Evolutionary conservation across 2,329 filamentous ascomycete genomes (phyloP).

Genomic region (Pseudogymnoascus sp.): DNA sequence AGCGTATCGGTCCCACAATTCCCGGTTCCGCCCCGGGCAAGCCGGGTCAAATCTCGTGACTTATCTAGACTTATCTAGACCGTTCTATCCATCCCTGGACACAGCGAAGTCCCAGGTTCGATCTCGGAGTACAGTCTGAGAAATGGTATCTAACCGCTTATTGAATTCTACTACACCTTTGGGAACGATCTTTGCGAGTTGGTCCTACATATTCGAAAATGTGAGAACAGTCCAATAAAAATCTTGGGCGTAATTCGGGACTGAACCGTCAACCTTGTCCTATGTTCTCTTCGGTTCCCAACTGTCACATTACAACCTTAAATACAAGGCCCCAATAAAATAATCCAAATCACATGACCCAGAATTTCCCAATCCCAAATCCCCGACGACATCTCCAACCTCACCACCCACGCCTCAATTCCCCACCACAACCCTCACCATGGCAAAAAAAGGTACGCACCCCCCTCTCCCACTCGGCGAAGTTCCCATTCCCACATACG

Average conservation of each 20-base stretch:
- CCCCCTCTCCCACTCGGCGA: background rate
- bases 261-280: too few relatives aligned
- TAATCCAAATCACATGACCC: background rate
- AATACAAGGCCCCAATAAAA: background rate
- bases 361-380: background rate
- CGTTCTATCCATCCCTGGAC: too few relatives aligned
- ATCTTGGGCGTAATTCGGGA: too few relatives aligned
- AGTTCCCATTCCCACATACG: background rate
- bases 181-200: too few relatives aligned
- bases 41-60: background rate
- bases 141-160: too few relatives aligned
- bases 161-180: too few relatives aligned
- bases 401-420: background rate
- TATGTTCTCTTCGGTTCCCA: too few relatives aligned
- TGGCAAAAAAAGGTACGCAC: constrained; percentile 38
- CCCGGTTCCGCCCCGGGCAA: constrained; percentile 21
- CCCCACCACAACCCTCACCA: constrained; percentile 20
- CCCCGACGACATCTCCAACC: background rate
- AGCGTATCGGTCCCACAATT: constrained; percentile 6
- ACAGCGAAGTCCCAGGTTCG: too few relatives aligned
- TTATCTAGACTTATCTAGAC: too few relatives aligned
- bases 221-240: too few relatives aligned
- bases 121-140: too few relatives aligned
- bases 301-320: background rate
- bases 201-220: too few relatives aligned